A percentile compares a stretch with the other conserved stretches of the same genome.
Evolutionary conservation across 1,284 basidiomycete genomes (phyloP).

Genomic region (Heliocybe sulcata): DNA sequence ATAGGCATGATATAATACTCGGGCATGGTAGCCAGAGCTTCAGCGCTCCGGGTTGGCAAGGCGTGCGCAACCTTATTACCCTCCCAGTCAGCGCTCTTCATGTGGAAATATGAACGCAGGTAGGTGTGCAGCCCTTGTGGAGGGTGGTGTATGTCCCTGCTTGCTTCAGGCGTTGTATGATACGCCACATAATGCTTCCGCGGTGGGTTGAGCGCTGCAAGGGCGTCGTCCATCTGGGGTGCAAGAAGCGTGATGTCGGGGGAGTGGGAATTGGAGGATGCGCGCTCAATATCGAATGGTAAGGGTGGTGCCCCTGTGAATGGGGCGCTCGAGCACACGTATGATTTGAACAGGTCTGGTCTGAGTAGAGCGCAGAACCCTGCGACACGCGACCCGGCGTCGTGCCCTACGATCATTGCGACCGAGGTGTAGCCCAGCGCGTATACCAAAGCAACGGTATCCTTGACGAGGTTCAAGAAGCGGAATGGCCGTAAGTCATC

Average conservation of each 20-base stretch:
- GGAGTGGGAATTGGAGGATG: neutral
- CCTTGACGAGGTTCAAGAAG: slow-evolving; percentile 40
- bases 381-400: slow-evolving; percentile 49
- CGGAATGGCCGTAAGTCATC: slow-evolving; percentile 45
- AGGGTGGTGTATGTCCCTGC: slow-evolving; percentile 32
- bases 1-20: slow-evolving; percentile 60
- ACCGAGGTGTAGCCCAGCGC: slow-evolving; percentile 41
- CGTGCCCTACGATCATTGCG: slow-evolving; percentile 49
- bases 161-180: slow-evolving; percentile 38
- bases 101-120: slow-evolving; percentile 49
- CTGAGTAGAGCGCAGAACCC: slow-evolving; percentile 43
- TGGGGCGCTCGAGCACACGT: slow-evolving; percentile 54
- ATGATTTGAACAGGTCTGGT: slow-evolving; percentile 46
- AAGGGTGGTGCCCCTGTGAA: slow-evolving; percentile 37
- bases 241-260: slow-evolving; percentile 8
- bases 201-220: slow-evolving; percentile 39
- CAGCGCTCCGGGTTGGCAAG: slow-evolving; percentile 23
- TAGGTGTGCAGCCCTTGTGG: slow-evolving; percentile 41
- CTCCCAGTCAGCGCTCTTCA: slow-evolving; percentile 51
- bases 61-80: slow-evolving; percentile 29
- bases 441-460: slow-evolving; percentile 42
- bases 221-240: slow-evolving; percentile 14
- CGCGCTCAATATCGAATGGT: slow-evolving; percentile 13
- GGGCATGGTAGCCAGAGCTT: slow-evolving; percentile 36
- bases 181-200: slow-evolving; percentile 53